Base-by-base conservation (phyloP, 208 protist genomes). In the Acanthamoeba triangularis region DNA sequence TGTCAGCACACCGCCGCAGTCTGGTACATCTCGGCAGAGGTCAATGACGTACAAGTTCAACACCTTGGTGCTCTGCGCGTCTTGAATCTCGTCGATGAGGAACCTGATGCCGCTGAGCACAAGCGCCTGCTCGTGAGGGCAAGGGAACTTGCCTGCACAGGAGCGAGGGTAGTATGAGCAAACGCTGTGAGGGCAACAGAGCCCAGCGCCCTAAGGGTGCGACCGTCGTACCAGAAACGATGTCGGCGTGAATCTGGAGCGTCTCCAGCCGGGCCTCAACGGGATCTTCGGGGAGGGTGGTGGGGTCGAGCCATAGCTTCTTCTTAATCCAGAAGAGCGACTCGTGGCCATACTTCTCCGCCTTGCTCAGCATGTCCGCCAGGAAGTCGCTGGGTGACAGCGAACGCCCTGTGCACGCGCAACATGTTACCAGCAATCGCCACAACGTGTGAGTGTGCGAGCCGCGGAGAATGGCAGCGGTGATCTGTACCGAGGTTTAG, bases 41-140 rank as follows among this genome's bases (percentile, higher is more conserved):
- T n/a, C n/a, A n/a, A n/a, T n/a, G n/a, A 80, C 69, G 35, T 80
- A 80, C 69, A 80, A 80, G 33, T 80, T 80, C 37, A 47, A 49
- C 33, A 47, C 16, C 74, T 84, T 84, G 41, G 41, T 54, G 74
- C 41, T 54, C 35, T 84, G 37, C 41, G 6, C 25, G 44, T 84
- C 74, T 52, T 84, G 74, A 18, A 84, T 13, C 74, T 44, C 35
- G 14, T 84, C 74, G 35, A 84, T 23, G 20, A 84, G 41, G 41
- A n/a, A 84, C 41, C 16, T 84, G 74, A 54, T 52, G 14, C 41
- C 35, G 74, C 74, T 84, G 8, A 84, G 44, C 23, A 23, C 23
- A 5, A 84, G 10, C 74, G 33, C 23, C 25, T 84, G n/a, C 8
- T 74, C 65, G 65, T 10, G 28, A 0, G 28, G 10, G 30, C 65